Conservation (phyloP, 139 green algal species). For the Haematococcus lacustris region DNA sequence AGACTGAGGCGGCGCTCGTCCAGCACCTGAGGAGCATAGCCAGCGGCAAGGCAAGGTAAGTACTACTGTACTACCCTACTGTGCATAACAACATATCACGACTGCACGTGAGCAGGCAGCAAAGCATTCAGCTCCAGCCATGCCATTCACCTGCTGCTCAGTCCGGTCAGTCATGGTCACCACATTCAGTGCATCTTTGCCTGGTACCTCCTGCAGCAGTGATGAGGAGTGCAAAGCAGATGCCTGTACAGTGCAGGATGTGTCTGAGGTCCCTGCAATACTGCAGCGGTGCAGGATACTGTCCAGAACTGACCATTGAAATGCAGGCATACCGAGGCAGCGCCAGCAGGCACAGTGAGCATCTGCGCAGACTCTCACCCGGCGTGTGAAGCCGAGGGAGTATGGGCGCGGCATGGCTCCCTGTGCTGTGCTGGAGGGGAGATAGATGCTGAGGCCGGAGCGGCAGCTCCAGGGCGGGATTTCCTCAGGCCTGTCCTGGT, state of each 20-base stretch:
- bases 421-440: background rate
- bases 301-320: no score
- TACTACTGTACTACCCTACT: no score
- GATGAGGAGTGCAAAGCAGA: no score
- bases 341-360: no score
- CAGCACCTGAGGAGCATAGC: background rate
- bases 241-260: no score
- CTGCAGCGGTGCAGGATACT: no score
- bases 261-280: no score
- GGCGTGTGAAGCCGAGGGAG: background rate
- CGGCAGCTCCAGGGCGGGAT: constrained; percentile 2
- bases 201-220: background rate
- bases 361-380: no score
- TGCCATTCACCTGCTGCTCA: constrained; percentile 6
- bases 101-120: no score
- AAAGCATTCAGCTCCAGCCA: no score
- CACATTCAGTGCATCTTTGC: background rate
- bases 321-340: no score
- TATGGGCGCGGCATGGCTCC: background rate
- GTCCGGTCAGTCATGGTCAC: background rate
- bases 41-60: background rate
- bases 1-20: constrained; percentile 6
- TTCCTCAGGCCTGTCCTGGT: background rate
- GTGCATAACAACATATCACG: background rate
- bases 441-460: constrained; percentile 8